A percentile compares a stretch with the other conserved stretches of the same genome.
Conservation (phyloP, 768 basidiomycete species). For the Lentinula sp. region DNA sequence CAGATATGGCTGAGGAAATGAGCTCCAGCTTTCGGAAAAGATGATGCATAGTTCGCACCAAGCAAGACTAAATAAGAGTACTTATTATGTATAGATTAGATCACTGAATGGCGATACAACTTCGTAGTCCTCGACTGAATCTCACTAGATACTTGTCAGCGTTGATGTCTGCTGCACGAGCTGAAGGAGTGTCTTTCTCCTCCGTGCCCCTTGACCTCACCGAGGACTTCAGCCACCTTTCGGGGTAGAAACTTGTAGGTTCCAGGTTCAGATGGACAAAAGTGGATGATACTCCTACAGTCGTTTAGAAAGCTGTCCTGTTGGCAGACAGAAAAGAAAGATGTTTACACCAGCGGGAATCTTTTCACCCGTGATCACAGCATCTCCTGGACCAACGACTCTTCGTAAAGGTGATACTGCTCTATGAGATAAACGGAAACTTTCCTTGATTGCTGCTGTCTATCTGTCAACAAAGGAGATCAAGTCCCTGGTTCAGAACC, state of each 20-base stretch:
- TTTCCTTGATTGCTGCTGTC: slow-evolving; percentile 21
- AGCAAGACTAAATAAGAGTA: slow-evolving; percentile 12
- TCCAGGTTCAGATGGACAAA: slow-evolving; percentile 17
- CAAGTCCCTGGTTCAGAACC: not conserved
- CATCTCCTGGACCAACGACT: slow-evolving; percentile 15
- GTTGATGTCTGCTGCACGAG: not conserved
- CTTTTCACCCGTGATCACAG: slow-evolving; percentile 12
- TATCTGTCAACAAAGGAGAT: not conserved
- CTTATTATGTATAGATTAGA: not conserved
- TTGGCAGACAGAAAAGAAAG: not conserved
- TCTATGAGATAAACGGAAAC: slow-evolving; percentile 18
- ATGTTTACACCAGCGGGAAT: slow-evolving; percentile 19
- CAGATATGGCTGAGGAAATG: not conserved
- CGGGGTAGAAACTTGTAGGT: slow-evolving; percentile 15
- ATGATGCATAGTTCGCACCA: slow-evolving; percentile 17
- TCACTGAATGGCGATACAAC: slow-evolving; percentile 19
- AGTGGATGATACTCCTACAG: slow-evolving; percentile 15
- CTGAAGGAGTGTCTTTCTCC: not conserved
- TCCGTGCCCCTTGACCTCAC: not conserved
- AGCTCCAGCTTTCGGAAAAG: slow-evolving; percentile 21
- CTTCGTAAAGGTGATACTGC: slow-evolving; percentile 10
- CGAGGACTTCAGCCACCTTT: slow-evolving; percentile 16
- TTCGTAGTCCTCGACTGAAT: slow-evolving; percentile 19
- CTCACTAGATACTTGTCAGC: slow-evolving; percentile 18
- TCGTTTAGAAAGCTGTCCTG: slow-evolving; percentile 10